phyloP scores from a whole-genome alignment of 305 asterid species.

The Solanum hybrid region DNA sequence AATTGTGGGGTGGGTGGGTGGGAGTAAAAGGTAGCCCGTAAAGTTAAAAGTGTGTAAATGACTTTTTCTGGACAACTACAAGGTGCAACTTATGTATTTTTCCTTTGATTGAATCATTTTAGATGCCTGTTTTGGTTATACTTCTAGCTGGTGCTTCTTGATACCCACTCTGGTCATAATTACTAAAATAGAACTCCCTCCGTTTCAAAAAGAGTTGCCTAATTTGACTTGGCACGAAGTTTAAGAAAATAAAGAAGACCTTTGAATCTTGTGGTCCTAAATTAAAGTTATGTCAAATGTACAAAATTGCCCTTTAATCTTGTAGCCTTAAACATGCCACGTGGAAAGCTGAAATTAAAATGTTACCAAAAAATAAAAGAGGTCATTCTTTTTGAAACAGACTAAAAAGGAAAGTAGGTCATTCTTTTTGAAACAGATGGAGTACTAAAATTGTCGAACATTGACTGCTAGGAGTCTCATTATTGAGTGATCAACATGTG shows the following conservation, averaged over 20 bases:
- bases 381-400: neutral
- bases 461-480: neutral
- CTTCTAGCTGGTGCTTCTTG: neutral
- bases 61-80: neutral
- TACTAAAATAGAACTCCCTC: neutral
- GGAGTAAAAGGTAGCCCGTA: neutral
- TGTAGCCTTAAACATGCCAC: neutral
- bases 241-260: too few relatives aligned
- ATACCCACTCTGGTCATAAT: neutral
- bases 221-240: neutral
- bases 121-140: neutral
- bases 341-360: neutral
- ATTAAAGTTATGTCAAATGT: neutral
- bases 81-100: neutral
- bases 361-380: neutral
- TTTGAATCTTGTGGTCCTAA: neutral
- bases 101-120: neutral
- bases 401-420: neutral
- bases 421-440: neutral
- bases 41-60: neutral
- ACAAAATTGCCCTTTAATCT: neutral
- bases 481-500: neutral
- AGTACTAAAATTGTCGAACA: neutral
- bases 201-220: neutral
- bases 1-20: neutral